Conservation (phyloP, 768 basidiomycete species). For the Mycena indigotica region DNA sequence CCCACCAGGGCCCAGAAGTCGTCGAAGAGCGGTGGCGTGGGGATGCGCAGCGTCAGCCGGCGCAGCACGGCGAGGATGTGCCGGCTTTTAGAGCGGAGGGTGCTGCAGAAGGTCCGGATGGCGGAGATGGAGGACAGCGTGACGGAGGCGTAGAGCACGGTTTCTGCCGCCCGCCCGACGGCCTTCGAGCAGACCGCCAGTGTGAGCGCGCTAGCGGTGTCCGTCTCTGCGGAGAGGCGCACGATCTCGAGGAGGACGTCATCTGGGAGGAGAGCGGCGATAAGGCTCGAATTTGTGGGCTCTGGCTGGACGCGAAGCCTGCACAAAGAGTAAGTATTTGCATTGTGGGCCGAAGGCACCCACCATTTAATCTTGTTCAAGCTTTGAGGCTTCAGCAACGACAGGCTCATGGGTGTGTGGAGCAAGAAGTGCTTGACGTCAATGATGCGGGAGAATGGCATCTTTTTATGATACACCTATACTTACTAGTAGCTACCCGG, state of each 20-base stretch:
- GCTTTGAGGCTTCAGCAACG: neutral
- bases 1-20: slow-evolving; percentile 7
- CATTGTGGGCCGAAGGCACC: neutral
- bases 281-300: neutral
- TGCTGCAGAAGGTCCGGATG: neutral
- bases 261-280: neutral
- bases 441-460: no score
- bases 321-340: neutral
- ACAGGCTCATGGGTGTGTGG: neutral
- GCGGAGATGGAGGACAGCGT: neutral
- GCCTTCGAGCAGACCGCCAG: slow-evolving; percentile 6
- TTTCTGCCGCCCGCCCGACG: slow-evolving; percentile 2
- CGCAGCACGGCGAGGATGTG: neutral
- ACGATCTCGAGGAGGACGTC: neutral
- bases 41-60: neutral
- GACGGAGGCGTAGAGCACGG: neutral
- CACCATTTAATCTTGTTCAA: neutral
- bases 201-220: neutral
- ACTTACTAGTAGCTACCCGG: no score
- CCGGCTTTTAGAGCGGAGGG: slow-evolving; percentile 1
- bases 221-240: neutral
- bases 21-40: neutral
- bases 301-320: neutral
- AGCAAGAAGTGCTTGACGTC: no score
- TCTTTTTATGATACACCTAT: no score